phyloP scores from a whole-genome alignment of 306 rosid genomes.

The Quercus ilex region DNA sequence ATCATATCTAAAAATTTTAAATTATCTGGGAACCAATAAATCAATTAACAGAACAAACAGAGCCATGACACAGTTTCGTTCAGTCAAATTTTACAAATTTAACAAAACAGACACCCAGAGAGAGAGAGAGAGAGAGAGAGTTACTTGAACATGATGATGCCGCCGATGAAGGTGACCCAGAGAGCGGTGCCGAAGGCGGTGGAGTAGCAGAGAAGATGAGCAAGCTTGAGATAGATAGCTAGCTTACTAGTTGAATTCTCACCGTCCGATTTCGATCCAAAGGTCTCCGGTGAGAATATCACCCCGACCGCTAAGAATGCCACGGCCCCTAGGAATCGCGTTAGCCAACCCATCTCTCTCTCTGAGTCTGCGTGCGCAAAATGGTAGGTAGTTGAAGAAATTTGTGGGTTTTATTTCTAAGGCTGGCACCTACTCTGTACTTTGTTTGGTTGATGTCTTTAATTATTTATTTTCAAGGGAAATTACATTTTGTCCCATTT shows the following conservation, averaged over 20 bases:
- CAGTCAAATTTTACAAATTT: not conserved
- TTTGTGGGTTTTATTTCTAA: not conserved
- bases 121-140: not conserved
- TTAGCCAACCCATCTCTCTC: conserved; percentile 69
- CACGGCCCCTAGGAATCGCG: conserved; percentile 69
- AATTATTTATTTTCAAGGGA: no score
- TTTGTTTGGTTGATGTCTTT: no score
- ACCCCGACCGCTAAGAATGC: conserved; percentile 86
- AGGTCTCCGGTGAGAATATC: conserved; percentile 81
- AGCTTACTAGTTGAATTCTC: conserved; percentile 39
- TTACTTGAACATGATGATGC: conserved; percentile 95
- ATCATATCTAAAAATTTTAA: not conserved
- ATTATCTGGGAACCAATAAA: not conserved
- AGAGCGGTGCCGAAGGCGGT: conserved; percentile 87
- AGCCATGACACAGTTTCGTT: not conserved
- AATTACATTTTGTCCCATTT: no score
- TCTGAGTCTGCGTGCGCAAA: not conserved
- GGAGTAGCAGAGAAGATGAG: conserved; percentile 88
- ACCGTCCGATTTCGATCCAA: conserved; percentile 66
- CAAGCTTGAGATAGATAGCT: conserved; percentile 67
- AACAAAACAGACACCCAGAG: not conserved
- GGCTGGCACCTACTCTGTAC: not conserved
- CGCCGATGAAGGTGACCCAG: conserved; percentile 99
- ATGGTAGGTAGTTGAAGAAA: not conserved
- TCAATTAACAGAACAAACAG: not conserved